Evolutionary conservation across 1,139 yeast species (phyloP), one percentile per base, ranked within the genome.

Genomic region (Suhomyces bokatorum): DNA sequence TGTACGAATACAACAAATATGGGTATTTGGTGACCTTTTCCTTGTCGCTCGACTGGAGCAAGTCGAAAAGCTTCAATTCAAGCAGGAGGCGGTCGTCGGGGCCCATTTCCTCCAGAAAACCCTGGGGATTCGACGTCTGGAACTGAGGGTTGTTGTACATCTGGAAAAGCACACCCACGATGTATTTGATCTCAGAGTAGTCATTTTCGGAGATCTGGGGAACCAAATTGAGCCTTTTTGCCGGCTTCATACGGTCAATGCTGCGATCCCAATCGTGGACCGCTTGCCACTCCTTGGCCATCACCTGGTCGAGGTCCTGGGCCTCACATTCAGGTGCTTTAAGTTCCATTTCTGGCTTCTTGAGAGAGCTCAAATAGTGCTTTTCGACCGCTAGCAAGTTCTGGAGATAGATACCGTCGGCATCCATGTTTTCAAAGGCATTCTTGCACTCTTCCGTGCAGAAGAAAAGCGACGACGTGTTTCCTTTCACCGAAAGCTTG

Each of bases 41-140:
- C 2, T 60, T 47, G 53, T 83, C 88, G 50, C 80, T 80, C 0
- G 85, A 76, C 54, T 83, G 87, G 10, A 84, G 66, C 9, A 59
- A 51, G 10, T 68, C 57, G 52, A 81, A 83, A n/a, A 64, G 52
- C 17, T 50, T 42, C 14, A 60, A 39, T 43, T 70, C 75, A 17
- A 56, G 47, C 28, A 46, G 44, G 6, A 44, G 40, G 4, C 44
- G 42, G 13, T 58, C 58, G 10, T 40, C 47, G 16, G 35, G 31
- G 6, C 42, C 32, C 42, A 56, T 30, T 0, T 58, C 51, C 6
- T 42, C 29, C 4, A 53, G 28, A 20, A 39, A 17, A 35, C 49
- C 43, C 8, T 45, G 28, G 17, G 22, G 27, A 16, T 28, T 6
- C 6, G 20, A 27, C 14, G 11, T 3, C 11, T 27, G 40, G 22